Percentiles rank a stretch among this genome's conserved stretches.
These are phyloP conservation scores for Penicillium sp. DNA, from an alignment of 2,329 filamentous ascomycete species.

Conservation along the genomic window DNA sequence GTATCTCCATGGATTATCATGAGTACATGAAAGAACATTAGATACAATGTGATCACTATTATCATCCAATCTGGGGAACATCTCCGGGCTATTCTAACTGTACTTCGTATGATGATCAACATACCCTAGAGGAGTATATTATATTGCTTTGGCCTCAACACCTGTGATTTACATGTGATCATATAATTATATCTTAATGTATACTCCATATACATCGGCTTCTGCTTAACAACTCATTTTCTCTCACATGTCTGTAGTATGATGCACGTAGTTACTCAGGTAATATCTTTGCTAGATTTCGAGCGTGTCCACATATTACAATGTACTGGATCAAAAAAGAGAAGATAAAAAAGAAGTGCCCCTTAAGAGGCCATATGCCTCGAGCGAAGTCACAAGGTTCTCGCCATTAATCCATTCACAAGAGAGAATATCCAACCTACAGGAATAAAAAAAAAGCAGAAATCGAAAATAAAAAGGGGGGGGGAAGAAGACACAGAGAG, in stretches of 20 bases:
- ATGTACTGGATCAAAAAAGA: background rate
- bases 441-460: conserved; percentile 15
- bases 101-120: background rate
- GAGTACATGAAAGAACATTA: too few species aligned
- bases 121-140: background rate
- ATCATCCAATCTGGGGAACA: background rate
- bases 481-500: conserved; percentile 17
- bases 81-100: background rate
- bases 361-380: background rate
- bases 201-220: background rate
- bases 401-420: conserved; percentile 41
- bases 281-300: background rate
- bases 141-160: background rate
- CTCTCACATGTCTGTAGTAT: too few species aligned
- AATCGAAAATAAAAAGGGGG: conserved; percentile 14
- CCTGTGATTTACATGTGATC: conserved; percentile 6
- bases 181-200: background rate
- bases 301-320: background rate
- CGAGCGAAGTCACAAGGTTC: conserved; percentile 26
- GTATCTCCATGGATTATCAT: too few species aligned
- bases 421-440: conserved; percentile 37
- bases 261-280: background rate
- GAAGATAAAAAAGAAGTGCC: background rate
- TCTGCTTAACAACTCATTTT: background rate
- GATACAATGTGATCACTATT: background rate